Evolutionary conservation across 2,329 filamentous ascomycete species (phyloP), one percentile per base, ranked within the genome.

Genomic region (Malbranchea zuffiana): DNA sequence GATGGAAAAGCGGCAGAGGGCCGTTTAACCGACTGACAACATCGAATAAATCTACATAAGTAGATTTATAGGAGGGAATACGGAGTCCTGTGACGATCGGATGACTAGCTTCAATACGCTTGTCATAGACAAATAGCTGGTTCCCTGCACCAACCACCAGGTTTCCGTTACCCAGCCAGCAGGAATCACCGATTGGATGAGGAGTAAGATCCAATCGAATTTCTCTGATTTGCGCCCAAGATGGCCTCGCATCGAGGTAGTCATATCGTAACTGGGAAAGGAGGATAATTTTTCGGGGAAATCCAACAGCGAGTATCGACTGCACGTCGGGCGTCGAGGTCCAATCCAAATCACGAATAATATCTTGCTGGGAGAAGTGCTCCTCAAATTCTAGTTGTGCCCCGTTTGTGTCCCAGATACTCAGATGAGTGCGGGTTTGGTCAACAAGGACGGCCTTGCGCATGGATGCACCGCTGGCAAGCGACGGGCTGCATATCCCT

Each of bases 141-240:
- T 94, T 94, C 0, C 90, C 90, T 5, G 86, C 78, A 1, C 86
- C 87, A 39, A 96, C 78, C 4, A 93, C 79, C 8, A 98, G 69
- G 50, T 87, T 78, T 1, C 87, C 88, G 50, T 82, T 79, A 18
- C 78, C 76, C 8, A 95, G 66, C 90, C 90, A 98, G 11, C 84
- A 84, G 1, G 86, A 92, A 55, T 95, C 87, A 2, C 86, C 87
- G 34, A 95, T 93, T 0, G 85, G 82, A 56, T 94, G 84, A 18
- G 86, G 83, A 8, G 86, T 93, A 24, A 86, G 66, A 41, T 87
- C 79, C 41, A 86, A 87, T 49, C 72, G 77, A 39, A 95, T 83
- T 53, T 93, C 82, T 30, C 82, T 72, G 41, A 95, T 80, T 16
- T 81, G 71, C 1, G 83, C 81, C 87, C 87, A 95, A 0, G 86